Percentiles rank a stretch among this genome's conserved stretches.
These are phyloP conservation scores for Capsicum pubescens DNA, from an alignment of 257 asterid species.

Conservation along the genomic window DNA sequence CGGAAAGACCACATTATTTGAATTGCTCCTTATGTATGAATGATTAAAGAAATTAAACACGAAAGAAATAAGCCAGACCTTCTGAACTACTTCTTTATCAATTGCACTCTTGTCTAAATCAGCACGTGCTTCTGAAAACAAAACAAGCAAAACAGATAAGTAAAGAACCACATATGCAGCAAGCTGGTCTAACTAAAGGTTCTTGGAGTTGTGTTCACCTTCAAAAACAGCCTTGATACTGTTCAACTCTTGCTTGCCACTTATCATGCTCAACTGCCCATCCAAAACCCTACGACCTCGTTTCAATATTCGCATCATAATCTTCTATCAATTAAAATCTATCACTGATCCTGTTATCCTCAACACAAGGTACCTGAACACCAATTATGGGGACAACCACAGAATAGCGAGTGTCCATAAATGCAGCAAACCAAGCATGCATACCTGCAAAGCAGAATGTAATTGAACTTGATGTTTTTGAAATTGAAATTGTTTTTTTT, in stretches of 20 bases:
- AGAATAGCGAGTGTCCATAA: slow-evolving; percentile 79
- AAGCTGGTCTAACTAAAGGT: slow-evolving; percentile 8
- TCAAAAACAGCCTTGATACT: slow-evolving; percentile 87
- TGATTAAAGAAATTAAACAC: neutral
- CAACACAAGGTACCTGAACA: slow-evolving; percentile 64
- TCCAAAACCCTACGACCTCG: slow-evolving; percentile 68
- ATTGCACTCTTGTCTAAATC: slow-evolving; percentile 67
- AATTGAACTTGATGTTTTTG: neutral
- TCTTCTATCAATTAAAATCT: neutral
- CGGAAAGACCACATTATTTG: neutral
- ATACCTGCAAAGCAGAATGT: slow-evolving; percentile 63
- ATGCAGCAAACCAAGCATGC: slow-evolving; percentile 98
- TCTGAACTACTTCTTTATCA: slow-evolving; percentile 81
- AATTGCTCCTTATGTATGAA: slow-evolving; percentile 2
- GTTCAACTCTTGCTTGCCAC: slow-evolving; percentile 91
- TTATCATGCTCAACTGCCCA: slow-evolving; percentile 90
- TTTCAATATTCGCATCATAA: neutral
- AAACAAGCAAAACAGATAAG: slow-evolving; percentile 25
- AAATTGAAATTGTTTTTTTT: too few species aligned
- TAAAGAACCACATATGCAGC: neutral
- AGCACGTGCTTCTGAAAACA: slow-evolving; percentile 70
- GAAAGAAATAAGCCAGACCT: slow-evolving; percentile 50
- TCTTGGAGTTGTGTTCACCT: slow-evolving; percentile 44
- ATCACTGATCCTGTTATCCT: neutral
- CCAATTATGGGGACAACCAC: slow-evolving; percentile 92